Evolutionary conservation across 352 stramenopile genomes (phyloP).

Genomic region (Phytophthora lateralis): DNA sequence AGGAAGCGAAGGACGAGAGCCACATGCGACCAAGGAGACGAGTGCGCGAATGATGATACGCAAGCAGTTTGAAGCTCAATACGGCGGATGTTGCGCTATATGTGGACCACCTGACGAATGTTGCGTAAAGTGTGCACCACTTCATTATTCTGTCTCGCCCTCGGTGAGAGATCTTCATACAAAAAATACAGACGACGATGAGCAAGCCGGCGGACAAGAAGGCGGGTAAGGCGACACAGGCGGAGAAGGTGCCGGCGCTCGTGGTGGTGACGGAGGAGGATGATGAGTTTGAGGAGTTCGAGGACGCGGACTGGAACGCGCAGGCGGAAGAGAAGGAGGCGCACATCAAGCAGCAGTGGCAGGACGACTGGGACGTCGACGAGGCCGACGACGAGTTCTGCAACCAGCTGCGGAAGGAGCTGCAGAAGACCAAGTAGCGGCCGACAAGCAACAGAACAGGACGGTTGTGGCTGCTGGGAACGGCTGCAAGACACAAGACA

Average conservation of each 20-base stretch:
- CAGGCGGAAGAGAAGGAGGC: conserved; percentile 80
- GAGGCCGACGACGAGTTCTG: conserved; percentile 93
- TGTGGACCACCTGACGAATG: conserved; percentile 7
- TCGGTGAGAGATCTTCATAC: conserved; percentile 11
- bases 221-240: conserved; percentile 21
- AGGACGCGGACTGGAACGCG: conserved; percentile 79
- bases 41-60: conserved; percentile 38
- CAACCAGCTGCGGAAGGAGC: conserved; percentile 90
- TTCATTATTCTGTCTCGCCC: conserved; percentile 1
- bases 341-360: conserved; percentile 91
- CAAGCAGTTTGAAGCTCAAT: conserved; percentile 35
- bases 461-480: background rate
- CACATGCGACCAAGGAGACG: conserved; percentile 38
- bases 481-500: background rate
- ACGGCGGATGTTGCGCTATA: conserved; percentile 1
- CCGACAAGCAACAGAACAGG: background rate
- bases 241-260: conserved; percentile 70
- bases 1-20: conserved; percentile 58
- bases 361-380: conserved; percentile 94
- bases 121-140: conserved; percentile 4
- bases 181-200: conserved; percentile 23
- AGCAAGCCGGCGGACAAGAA: conserved; percentile 49
- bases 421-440: conserved; percentile 82
- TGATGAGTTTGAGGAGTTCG: conserved; percentile 91
- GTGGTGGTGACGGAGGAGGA: conserved; percentile 88